These are phyloP conservation scores for Quercus lobata DNA, from an alignment of 331 rosid species.

Conservation along the genomic window DNA sequence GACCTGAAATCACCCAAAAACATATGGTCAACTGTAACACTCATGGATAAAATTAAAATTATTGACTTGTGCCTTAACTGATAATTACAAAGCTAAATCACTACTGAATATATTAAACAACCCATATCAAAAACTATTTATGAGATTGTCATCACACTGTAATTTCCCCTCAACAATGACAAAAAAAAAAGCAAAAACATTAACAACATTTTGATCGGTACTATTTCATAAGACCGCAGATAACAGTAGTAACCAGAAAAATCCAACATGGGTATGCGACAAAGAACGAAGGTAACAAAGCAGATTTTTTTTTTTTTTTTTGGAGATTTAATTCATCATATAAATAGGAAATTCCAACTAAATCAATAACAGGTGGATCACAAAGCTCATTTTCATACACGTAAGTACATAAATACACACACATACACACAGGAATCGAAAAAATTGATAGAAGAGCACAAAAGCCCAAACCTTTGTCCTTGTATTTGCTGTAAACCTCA, in stretches of 20 bases:
- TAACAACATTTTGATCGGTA: background rate
- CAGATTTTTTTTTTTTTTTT: background rate
- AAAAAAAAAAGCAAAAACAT: background rate
- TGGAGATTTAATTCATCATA: background rate
- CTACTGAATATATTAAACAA: background rate
- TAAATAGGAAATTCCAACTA: background rate
- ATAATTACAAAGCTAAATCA: background rate
- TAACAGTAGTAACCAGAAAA: background rate
- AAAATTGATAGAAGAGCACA: background rate
- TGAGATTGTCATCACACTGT: background rate
- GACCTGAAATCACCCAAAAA: constrained; percentile 40
- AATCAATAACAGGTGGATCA: background rate
- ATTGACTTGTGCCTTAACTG: background rate
- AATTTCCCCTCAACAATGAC: background rate
- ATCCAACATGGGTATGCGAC: background rate
- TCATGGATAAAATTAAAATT: background rate
- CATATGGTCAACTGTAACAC: background rate
- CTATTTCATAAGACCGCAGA: background rate
- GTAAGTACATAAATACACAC: background rate
- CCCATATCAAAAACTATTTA: background rate
- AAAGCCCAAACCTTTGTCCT: constrained; percentile 44
- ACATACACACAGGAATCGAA: background rate
- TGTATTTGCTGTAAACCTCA: constrained; percentile 63
- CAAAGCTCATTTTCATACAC: background rate
- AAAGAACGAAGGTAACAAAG: background rate